A percentile compares a stretch with the other conserved stretches of the same genome.
Evolutionary conservation across 495 filamentous ascomycete species (phyloP).

Genomic region (Penicillium atrosanguineum): DNA sequence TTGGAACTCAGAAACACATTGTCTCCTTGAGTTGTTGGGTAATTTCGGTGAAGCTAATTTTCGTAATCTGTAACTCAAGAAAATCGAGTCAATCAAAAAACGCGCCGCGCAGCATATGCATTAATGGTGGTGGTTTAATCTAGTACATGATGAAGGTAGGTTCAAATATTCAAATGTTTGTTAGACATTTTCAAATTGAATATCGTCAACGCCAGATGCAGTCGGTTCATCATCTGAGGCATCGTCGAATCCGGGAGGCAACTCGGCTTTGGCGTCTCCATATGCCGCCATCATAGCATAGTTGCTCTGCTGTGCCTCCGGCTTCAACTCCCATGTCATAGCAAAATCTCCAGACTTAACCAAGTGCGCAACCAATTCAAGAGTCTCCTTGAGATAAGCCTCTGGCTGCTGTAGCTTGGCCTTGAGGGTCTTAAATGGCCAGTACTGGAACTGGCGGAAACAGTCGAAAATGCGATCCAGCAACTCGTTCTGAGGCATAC

Average conservation of each 20-base stretch:
- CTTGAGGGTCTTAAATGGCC: constrained; percentile 82
- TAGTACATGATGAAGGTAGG: not conserved
- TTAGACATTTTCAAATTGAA: constrained; percentile 73
- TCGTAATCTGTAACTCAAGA: not conserved
- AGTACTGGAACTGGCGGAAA: constrained; percentile 83
- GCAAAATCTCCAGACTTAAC: constrained; percentile 78
- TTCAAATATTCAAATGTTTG: not conserved
- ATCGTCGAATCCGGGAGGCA: constrained; percentile 48
- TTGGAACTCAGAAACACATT: not conserved
- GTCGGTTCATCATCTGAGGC: constrained; percentile 43
- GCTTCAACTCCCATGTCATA: constrained; percentile 77
- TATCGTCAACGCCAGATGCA: constrained; percentile 54
- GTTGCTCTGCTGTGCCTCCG: constrained; percentile 62
- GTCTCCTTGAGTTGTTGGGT: not conserved
- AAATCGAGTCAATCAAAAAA: not conserved
- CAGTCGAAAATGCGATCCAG: constrained; percentile 76
- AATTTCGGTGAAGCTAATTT: not conserved
- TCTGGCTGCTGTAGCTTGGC: constrained; percentile 77
- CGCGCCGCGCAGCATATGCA: not conserved
- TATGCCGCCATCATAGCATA: constrained; percentile 34
- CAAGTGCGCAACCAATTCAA: constrained; percentile 78
- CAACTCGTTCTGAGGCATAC: constrained; percentile 83
- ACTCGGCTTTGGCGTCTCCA: constrained; percentile 44
- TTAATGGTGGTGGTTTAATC: constrained; percentile 7
- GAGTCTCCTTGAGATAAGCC: constrained; percentile 78